Evolutionary conservation across 1,284 basidiomycete genomes (phyloP).

Genomic region (Mycena citricolor): DNA sequence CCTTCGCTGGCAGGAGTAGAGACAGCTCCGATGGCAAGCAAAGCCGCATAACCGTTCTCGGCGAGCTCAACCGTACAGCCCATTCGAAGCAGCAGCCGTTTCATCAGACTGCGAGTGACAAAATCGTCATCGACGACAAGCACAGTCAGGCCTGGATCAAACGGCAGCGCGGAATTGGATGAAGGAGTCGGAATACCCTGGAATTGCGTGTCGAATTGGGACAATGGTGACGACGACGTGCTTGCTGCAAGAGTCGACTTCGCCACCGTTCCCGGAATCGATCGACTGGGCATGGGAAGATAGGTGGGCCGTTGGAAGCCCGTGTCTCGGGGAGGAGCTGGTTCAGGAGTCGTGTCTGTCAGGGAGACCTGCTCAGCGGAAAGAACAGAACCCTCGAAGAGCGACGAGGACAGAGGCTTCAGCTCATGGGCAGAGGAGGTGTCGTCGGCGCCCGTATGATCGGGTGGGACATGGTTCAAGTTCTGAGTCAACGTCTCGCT

Average conservation of each 20-base stretch:
- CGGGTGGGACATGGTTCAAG: too few relatives aligned
- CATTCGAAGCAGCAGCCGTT: constrained; percentile 74
- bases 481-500: too few relatives aligned
- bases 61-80: constrained; percentile 80
- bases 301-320: constrained; percentile 35
- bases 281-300: constrained; percentile 40
- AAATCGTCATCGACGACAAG: constrained; percentile 80
- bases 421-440: too few relatives aligned
- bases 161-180: constrained; percentile 18
- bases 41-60: constrained; percentile 82
- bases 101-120: constrained; percentile 82
- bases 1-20: constrained; percentile 20
- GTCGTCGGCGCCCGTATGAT: too few relatives aligned
- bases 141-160: constrained; percentile 44
- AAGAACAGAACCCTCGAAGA: too few relatives aligned
- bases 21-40: constrained; percentile 54
- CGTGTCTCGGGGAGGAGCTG: neutral
- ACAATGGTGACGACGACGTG: constrained; percentile 15
- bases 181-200: constrained; percentile 21
- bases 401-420: too few relatives aligned
- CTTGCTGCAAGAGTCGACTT: constrained; percentile 24
- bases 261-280: constrained; percentile 33
- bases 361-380: too few relatives aligned
- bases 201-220: constrained; percentile 19
- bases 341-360: too few relatives aligned